Conservation (phyloP, 2,329 filamentous ascomycete genomes). For the Dryadomyces quercus-mongolicae region DNA sequence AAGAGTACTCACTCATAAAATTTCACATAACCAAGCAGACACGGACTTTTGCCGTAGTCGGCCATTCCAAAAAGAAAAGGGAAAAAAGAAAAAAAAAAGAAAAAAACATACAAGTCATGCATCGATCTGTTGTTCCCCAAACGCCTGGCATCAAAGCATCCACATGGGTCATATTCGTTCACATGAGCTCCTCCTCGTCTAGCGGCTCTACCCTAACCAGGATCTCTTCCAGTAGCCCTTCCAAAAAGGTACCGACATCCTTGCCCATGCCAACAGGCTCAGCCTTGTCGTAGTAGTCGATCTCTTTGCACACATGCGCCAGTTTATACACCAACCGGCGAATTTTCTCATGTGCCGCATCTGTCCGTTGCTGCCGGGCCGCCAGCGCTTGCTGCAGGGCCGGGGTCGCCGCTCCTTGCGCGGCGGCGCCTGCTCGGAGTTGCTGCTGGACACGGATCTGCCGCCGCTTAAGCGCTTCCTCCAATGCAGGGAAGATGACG, state of each 20-base stretch:
- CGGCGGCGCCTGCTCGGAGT: constrained; percentile 17
- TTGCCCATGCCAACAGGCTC: constrained; percentile 90
- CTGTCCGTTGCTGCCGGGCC: constrained; percentile 54
- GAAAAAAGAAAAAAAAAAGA: not conserved
- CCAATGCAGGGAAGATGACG: constrained; percentile 85
- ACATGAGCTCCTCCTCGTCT: constrained; percentile 51
- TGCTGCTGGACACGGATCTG: constrained; percentile 46
- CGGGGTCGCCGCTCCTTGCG: constrained; percentile 1
- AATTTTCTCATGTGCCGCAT: constrained; percentile 69
- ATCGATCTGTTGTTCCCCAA: too few relatives aligned
- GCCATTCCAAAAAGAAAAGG: not conserved
- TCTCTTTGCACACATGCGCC: constrained; percentile 72
- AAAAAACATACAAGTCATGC: not conserved
- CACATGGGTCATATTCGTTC: not conserved
- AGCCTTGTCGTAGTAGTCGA: constrained; percentile 76
- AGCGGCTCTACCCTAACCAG: constrained; percentile 82
- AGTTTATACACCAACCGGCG: constrained; percentile 72
- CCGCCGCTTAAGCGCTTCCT: constrained; percentile 78
- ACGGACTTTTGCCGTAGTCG: not conserved
- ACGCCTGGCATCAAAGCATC: not conserved
- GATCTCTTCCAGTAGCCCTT: constrained; percentile 88
- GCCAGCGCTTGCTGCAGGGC: constrained; percentile 33
- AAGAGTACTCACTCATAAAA: too few relatives aligned
- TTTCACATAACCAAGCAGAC: too few relatives aligned
- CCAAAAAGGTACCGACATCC: constrained; percentile 77